phyloP scores from a whole-genome alignment of 768 basidiomycete genomes.

The Lactarius evosmus region DNA sequence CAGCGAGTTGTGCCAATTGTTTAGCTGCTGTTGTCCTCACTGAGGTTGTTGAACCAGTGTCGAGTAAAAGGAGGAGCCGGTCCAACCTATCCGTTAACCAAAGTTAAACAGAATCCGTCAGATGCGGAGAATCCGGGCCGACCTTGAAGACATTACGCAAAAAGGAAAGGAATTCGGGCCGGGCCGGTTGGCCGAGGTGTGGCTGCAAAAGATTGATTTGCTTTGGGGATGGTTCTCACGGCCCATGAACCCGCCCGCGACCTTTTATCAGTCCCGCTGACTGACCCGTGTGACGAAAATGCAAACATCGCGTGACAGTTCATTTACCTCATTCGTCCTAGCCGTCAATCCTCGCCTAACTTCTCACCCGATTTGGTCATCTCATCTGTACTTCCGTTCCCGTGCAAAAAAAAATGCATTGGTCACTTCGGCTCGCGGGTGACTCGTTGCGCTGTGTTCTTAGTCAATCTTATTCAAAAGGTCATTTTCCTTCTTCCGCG shows the following conservation, averaged over 20 bases:
- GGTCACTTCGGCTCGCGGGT: constrained; percentile 18
- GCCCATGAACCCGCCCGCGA: constrained; percentile 29
- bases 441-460: constrained; percentile 11
- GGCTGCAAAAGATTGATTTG: constrained; percentile 41
- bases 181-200: constrained; percentile 47
- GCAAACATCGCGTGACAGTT: constrained; percentile 27
- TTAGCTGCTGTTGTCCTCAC: constrained; percentile 95
- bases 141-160: constrained; percentile 77
- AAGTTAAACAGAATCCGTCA: constrained; percentile 19
- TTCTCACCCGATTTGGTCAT: constrained; percentile 21
- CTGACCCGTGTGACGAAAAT: constrained; percentile 28
- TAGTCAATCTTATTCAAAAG: constrained; percentile 13
- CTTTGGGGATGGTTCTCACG: constrained; percentile 42
- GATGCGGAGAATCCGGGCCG: constrained; percentile 27
- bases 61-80: constrained; percentile 91
- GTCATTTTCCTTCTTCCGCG: constrained; percentile 37
- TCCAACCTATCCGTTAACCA: constrained; percentile 64
- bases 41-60: constrained; percentile 87
- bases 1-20: constrained; percentile 90
- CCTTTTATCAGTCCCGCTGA: constrained; percentile 29
- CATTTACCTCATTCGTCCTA: constrained; percentile 28
- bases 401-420: not conserved
- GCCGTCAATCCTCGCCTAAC: constrained; percentile 25
- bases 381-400: constrained; percentile 4
- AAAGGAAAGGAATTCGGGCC: constrained; percentile 47